Base-by-base conservation (phyloP, 495 filamentous ascomycete species). In the Xylaria grammica region DNA sequence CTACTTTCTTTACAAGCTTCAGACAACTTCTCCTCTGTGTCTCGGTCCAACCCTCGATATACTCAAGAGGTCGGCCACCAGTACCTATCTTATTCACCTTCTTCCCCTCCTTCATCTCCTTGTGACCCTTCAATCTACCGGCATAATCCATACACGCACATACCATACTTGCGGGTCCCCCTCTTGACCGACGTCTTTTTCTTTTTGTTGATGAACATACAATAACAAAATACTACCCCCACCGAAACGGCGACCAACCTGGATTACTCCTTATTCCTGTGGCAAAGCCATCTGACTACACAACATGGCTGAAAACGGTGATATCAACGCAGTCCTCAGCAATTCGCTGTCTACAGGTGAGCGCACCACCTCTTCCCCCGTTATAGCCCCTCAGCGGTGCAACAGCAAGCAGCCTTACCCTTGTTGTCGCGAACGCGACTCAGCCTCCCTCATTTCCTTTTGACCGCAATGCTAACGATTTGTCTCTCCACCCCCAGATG, bases 301-400 rank as follows among this genome's bases (percentile, higher is more conserved):
- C 65, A 69, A 65, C 67, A 83, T 84, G 81, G 80, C 76, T 75
- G 80, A 74, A 69, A 73, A 77, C 74, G 73, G 78, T 71, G 81
- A 82, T 71, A 84, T 84, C 75, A 82, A 82, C 72, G 77, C 74
- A 66, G 92, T 97, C 81, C 89, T 97, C 82, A 87, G 91, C 76
- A 90, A 91, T 83, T 97, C 94, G 75, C 85, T 97, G 78, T 93
- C 92, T 71, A 86, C 91, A 76, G 93, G 93, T 96, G 80, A 72
- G 87, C 81, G 26, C 52, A 52, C 36, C n/a, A 17, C 56, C 9
- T 53, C 63, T 34, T 48, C 24, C 50, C 63, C 50, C 61, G 30
- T 32, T 17, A 38, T 9, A 67, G 59, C 63, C 64, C 71, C 63
- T 63, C 60, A 26, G 40, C 19, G 5, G 32, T 11, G 32, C 32